phyloP scores from a whole-genome alignment of 2,329 filamentous ascomycete genomes.

The Colletotrichum destructivum region DNA sequence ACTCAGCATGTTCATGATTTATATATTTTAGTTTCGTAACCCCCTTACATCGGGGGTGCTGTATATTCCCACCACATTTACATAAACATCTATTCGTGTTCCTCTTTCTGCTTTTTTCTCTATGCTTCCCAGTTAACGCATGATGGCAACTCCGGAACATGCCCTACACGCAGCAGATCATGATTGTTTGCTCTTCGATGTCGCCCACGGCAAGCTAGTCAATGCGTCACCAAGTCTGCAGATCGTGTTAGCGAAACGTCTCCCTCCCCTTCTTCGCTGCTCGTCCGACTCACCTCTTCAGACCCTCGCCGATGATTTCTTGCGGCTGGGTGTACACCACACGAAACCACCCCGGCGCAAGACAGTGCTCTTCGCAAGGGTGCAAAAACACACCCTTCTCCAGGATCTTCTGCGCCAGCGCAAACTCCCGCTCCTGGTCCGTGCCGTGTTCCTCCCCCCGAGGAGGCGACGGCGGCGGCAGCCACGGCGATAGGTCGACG shows the following conservation, averaged over 20 bases:
- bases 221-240: not conserved
- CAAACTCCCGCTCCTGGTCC: slow-evolving; percentile 58
- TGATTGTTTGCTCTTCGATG: not conserved
- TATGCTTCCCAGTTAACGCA: too few relatives aligned
- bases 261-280: too few relatives aligned
- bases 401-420: slow-evolving; percentile 60
- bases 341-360: slow-evolving; percentile 67
- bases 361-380: slow-evolving; percentile 61
- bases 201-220: not conserved
- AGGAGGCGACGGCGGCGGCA: slow-evolving; percentile 47
- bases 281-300: slow-evolving; percentile 50
- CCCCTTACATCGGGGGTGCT: slow-evolving; percentile 15
- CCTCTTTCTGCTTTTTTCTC: not conserved
- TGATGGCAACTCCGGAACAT: too few relatives aligned
- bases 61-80: slow-evolving; percentile 19
- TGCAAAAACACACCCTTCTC: slow-evolving; percentile 66
- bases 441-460: slow-evolving; percentile 43
- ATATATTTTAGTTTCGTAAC: slow-evolving; percentile 28
- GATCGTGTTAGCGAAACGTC: not conserved
- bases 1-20: slow-evolving; percentile 33
- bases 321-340: slow-evolving; percentile 65
- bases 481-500: slow-evolving; percentile 63
- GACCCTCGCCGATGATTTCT: slow-evolving; percentile 53
- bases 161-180: too few relatives aligned
- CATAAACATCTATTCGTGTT: slow-evolving; percentile 30